Conservation (phyloP, 116 monocot species). For the Cymodocea nodosa region DNA sequence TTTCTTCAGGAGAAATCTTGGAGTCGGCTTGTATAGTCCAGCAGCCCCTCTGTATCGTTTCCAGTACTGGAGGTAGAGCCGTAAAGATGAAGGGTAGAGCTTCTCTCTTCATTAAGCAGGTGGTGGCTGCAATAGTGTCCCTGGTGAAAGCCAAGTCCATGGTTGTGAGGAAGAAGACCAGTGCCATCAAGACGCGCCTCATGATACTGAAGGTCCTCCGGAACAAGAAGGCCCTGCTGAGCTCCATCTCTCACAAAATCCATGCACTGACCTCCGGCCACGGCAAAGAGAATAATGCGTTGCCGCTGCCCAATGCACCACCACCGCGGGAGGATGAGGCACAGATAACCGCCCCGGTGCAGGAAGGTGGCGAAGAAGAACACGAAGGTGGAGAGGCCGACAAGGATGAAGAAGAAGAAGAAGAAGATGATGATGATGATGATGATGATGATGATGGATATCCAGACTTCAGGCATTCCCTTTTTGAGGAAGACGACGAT, state of each 20-base stretch:
- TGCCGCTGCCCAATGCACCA: too few relatives aligned
- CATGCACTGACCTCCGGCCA: slow-evolving; percentile 36
- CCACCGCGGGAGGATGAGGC: too few relatives aligned
- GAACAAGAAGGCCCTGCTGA: slow-evolving; percentile 54
- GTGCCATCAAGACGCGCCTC: slow-evolving; percentile 53
- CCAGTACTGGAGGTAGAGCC: background rate
- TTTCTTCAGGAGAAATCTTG: background rate
- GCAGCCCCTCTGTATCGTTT: background rate
- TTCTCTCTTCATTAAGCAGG: slow-evolving; percentile 50
- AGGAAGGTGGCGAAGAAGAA: slow-evolving; percentile 14
- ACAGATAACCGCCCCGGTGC: background rate
- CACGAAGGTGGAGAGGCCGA: slow-evolving; percentile 10
- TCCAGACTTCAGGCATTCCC: slow-evolving; percentile 7
- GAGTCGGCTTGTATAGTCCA: background rate
- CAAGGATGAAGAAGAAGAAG: background rate
- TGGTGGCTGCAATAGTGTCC: slow-evolving; percentile 34
- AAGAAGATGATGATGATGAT: slow-evolving; percentile 20
- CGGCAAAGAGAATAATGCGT: slow-evolving; percentile 27
- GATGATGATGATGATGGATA: slow-evolving; percentile 24
- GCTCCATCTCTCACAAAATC: slow-evolving; percentile 58
- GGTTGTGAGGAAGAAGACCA: slow-evolving; percentile 59
- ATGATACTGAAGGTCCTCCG: slow-evolving; percentile 42
- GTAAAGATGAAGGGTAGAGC: slow-evolving; percentile 55
- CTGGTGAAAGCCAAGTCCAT: slow-evolving; percentile 56
- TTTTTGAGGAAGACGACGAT: slow-evolving; percentile 26